Conservation (phyloP, 805 yeast species). For the Dipodascopsis uninucleata region DNA sequence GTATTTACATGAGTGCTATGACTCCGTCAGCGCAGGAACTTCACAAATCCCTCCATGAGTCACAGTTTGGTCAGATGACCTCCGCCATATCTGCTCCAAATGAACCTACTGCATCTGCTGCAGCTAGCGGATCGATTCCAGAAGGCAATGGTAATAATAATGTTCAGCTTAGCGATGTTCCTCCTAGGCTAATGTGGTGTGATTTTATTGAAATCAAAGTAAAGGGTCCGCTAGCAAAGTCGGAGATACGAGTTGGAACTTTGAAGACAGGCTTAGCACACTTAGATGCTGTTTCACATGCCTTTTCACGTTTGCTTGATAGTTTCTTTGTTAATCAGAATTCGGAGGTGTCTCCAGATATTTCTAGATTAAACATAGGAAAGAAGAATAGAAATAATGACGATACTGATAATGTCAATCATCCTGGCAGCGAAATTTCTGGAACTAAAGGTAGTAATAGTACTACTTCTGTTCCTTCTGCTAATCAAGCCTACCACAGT, state of each 20-base stretch:
- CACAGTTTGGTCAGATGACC: not conserved
- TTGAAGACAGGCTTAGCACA: conserved; percentile 18
- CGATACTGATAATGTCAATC: not conserved
- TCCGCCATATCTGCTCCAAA: not conserved
- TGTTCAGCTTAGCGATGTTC: not conserved
- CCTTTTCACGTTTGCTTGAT: conserved; percentile 9
- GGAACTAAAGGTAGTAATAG: conserved; percentile 3
- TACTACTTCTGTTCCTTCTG: no score
- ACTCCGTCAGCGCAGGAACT: conserved; percentile 39
- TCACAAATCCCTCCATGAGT: not conserved
- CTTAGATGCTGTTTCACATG: conserved; percentile 14
- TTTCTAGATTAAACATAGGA: no score
- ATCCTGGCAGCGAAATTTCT: not conserved
- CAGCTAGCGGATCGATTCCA: not conserved
- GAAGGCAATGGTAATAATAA: not conserved
- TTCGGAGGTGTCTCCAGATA: no score
- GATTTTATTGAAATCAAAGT: conserved; percentile 14
- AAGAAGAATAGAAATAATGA: not conserved
- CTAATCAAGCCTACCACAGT: no score
- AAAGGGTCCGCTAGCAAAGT: not conserved
- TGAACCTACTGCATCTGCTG: no score
- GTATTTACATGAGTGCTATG: conserved; percentile 79
- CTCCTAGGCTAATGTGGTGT: conserved; percentile 17
- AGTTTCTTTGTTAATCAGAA: conserved; percentile 14
- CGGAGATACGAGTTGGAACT: conserved; percentile 12